These are phyloP conservation scores for Pyrenula aspistea DNA, from an alignment of 495 filamentous ascomycete genomes.

Conservation along the genomic window DNA sequence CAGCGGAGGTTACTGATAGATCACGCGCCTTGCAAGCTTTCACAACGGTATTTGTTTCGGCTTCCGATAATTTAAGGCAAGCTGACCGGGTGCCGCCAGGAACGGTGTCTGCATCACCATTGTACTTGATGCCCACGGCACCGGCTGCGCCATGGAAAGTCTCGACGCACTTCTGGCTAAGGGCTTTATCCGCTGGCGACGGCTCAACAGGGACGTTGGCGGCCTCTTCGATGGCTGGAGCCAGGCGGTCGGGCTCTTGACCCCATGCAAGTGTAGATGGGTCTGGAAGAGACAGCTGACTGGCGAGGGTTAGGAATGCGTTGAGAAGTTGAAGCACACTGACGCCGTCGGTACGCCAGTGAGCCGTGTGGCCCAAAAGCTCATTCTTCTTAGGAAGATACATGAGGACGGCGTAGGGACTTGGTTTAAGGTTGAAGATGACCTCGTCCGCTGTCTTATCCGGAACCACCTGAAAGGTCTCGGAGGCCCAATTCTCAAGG, in stretches of 20 bases:
- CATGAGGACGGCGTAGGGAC: slow-evolving; percentile 8
- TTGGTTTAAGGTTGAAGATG: slow-evolving; percentile 9
- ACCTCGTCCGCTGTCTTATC: slow-evolving; percentile 11
- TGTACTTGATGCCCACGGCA: slow-evolving; percentile 10
- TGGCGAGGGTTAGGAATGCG: slow-evolving; percentile 12
- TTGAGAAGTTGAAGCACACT: slow-evolving; percentile 17
- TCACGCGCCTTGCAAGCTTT: slow-evolving; percentile 7
- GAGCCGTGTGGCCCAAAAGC: slow-evolving; percentile 15
- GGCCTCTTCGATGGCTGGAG: slow-evolving; percentile 16
- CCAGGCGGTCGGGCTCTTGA: slow-evolving; percentile 13
- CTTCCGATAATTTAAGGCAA: slow-evolving; percentile 3
- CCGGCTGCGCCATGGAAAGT: slow-evolving; percentile 8
- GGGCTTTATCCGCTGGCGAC: slow-evolving; percentile 4
- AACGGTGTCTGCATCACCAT: slow-evolving; percentile 6
- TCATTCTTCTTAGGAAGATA: slow-evolving; percentile 12
- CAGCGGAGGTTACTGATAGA: slow-evolving; percentile 11
- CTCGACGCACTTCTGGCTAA: slow-evolving; percentile 3
- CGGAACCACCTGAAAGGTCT: slow-evolving; percentile 13
- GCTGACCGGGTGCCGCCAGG: slow-evolving; percentile 10
- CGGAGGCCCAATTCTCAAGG: slow-evolving; percentile 14
- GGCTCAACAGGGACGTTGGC: slow-evolving; percentile 6
- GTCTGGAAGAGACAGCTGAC: slow-evolving; percentile 4
- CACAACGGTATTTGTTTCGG: slow-evolving; percentile 7
- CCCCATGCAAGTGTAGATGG: slow-evolving; percentile 16
- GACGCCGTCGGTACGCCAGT: slow-evolving; percentile 22